Base-by-base conservation (phyloP, 2,329 filamentous ascomycete genomes). In the Mariannaea sp. region DNA sequence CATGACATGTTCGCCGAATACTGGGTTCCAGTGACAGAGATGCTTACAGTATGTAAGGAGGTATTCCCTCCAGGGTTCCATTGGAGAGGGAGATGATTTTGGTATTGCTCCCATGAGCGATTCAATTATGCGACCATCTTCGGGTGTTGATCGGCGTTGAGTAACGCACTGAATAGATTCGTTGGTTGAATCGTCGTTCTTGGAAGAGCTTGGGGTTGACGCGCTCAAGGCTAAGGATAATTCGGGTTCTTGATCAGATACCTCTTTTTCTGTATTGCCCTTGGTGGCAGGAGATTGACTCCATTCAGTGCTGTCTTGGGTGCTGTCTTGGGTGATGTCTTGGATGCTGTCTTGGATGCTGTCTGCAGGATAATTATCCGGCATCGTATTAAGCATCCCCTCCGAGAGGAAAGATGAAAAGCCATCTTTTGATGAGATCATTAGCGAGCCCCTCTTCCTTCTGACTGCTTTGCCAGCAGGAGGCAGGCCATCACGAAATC, bases 11-110 rank as follows among this genome's bases (percentile, higher is more conserved):
- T n/a, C n/a, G n/a, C n/a, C n/a, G n/a, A n/a, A n/a, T n/a, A n/a
- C n/a, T n/a, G n/a, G n/a, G n/a, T n/a, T n/a, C n/a, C 9, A 2
- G 10, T 6, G 7, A 16, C 2, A 40, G 9, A 14, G 2, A 10
- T 2, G 2, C 56, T 45, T 20, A 54, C 56, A 58, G 14, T 58
- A 48, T 13, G 38, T 39, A 6, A 53, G 32, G 17, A 53, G 39
- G 20, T 38, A 48, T 3, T 48, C 38, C 9, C 39, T 46, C 38
- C 39, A 42, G 27, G 44, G 39, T 12, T 53, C 30, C n/a, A 48
- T 7, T 13, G 36, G 49, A 6, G 17, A 5, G 3, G 41, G 38
- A 12, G 30, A 24, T n/a, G 26, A n/a, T 3, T 1, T 20, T 1
- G 44, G 32, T 6, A 13, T 5, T 1, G 16, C n/a, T 9, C 4